Base-by-base conservation (phyloP, 192 early-diverging fungal genomes). In the Podila epigama region DNA sequence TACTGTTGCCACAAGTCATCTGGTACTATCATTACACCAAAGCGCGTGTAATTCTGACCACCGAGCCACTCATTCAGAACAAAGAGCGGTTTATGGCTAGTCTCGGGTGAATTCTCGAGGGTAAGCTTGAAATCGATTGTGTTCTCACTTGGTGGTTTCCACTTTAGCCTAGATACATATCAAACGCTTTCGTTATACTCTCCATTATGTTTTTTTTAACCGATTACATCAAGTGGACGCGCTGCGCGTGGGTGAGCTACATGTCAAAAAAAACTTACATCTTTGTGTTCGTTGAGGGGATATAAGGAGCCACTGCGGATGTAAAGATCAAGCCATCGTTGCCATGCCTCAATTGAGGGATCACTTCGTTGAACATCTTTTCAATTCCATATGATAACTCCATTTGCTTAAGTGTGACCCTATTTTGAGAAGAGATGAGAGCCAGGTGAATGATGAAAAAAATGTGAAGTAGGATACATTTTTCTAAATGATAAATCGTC, bases 121-220 rank as follows among this genome's bases (percentile, higher is more conserved):
- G 64, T 41, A n/a, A 93, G 56, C 52, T 79, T 81, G 29, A 95
- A 92, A 61, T 95, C 94, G 11, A 94, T 79, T 0, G 92, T 92
- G 66, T 94, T 95, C 54, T 94, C 92, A 64, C 85, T 79, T 10
- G 91, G 85, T 16, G 94, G 92, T 64, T 94, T 95, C 94, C 94
- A 95, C 78, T 95, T 95, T 55, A 94, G 69, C 73, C 93, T 95
- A 44, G 20, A 20, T 20, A 33, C 5, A 2, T 35, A 32, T 2
- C 42, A 29, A n/a, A n/a, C n/a, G n/a, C n/a, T n/a, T n/a, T n/a
- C n/a, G n/a, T n/a, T n/a, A n/a, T n/a, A n/a, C n/a, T n/a, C n/a
- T n/a, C n/a, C n/a, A n/a, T n/a, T n/a, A n/a, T n/a, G n/a, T n/a
- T n/a, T n/a, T n/a, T n/a, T n/a, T n/a, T n/a, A n/a, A 44, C 20